Conservation (phyloP, 2,329 filamentous ascomycete species). For the Talaromyces sp. region DNA sequence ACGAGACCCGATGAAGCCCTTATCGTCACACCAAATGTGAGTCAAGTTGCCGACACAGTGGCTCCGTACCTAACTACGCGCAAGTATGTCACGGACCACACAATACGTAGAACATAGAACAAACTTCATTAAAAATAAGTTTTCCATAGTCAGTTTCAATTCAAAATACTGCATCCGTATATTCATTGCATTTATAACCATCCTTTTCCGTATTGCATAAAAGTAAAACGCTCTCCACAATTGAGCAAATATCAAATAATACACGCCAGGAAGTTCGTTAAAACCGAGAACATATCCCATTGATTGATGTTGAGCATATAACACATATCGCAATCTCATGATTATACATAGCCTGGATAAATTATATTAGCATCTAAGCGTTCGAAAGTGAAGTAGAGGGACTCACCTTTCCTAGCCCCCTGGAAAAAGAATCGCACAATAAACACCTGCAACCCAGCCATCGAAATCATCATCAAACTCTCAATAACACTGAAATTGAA, state of each 20-base stretch:
- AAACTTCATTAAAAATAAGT: not conserved
- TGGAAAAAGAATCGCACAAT: conserved; percentile 99
- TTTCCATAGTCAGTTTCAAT: not conserved
- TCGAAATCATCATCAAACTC: conserved; percentile 83
- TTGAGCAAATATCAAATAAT: not conserved
- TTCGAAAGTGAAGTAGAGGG: not conserved
- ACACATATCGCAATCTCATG: not conserved
- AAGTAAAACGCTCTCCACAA: not conserved
- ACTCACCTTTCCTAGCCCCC: conserved; percentile 65
- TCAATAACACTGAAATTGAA: conserved; percentile 97
- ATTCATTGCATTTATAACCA: not conserved
- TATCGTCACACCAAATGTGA: not conserved
- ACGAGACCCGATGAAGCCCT: not conserved
- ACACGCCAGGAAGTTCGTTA: conserved; percentile 1
- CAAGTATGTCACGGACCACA: not conserved
- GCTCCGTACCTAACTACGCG: not conserved
- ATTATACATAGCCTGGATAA: conserved; percentile 8
- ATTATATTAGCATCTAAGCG: not conserved
- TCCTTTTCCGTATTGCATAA: not conserved
- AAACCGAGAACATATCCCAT: not conserved
- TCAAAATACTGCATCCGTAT: not conserved
- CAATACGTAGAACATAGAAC: not conserved
- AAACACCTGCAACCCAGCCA: conserved; percentile 96
- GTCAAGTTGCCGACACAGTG: not conserved
- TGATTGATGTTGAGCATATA: conserved; percentile 1